Conservation (phyloP, 2,329 filamentous ascomycete species). For the Acephala macrosclerotiorum region DNA sequence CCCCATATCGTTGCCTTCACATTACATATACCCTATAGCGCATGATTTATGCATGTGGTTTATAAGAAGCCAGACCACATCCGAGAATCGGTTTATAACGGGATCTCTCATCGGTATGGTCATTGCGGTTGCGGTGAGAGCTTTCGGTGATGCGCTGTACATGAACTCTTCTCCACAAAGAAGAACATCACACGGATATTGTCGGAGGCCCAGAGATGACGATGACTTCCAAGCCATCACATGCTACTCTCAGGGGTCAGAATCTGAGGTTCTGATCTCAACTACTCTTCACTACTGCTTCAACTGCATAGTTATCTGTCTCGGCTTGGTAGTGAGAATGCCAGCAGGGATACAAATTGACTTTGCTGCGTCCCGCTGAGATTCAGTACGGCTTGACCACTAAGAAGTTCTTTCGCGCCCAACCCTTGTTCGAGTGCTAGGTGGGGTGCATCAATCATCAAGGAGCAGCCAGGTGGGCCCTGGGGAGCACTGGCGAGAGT, state of each 20-base stretch:
- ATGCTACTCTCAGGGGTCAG: neutral
- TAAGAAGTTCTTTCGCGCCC: neutral
- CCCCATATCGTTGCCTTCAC: neutral
- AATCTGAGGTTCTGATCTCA: neutral
- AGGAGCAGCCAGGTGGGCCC: neutral
- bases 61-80: neutral
- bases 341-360: constrained; percentile 14
- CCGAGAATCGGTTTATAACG: constrained; percentile 8
- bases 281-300: constrained; percentile 7
- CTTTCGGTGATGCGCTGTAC: constrained; percentile 4
- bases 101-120: neutral
- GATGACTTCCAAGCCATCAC: neutral
- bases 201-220: neutral
- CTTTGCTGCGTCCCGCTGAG: constrained; percentile 5
- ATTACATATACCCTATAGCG: constrained; percentile 13
- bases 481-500: neutral
- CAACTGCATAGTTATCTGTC: neutral
- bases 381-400: neutral
- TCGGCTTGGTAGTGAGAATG: neutral
- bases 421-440: neutral
- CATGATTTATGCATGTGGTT: constrained; percentile 13
- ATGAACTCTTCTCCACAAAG: constrained; percentile 4
- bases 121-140: constrained; percentile 2
- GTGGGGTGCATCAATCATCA: neutral
- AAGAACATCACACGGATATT: constrained; percentile 3